Conservation (phyloP, 805 yeast genomes). For the Yarrowia sp. region DNA sequence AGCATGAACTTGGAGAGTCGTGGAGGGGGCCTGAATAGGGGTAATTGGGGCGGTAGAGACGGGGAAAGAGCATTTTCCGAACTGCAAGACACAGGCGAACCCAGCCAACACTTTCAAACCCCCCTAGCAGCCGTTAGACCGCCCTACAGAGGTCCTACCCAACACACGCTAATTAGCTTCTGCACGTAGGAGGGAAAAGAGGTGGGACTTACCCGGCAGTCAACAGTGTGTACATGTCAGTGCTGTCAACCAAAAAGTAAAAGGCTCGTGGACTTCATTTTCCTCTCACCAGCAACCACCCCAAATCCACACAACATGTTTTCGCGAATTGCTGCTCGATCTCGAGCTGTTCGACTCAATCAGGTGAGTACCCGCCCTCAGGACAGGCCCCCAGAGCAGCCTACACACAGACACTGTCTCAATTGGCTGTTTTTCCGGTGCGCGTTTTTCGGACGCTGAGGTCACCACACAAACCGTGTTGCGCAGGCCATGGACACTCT, state of each 20-base stretch:
- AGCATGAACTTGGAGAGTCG: background rate
- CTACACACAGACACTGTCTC: background rate
- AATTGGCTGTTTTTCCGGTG: conserved; percentile 19
- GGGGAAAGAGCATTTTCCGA: too few relatives aligned
- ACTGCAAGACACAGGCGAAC: too few relatives aligned
- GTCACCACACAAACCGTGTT: too few relatives aligned
- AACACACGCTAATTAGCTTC: conserved; percentile 5
- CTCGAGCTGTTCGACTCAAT: conserved; percentile 25
- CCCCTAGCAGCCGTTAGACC: too few relatives aligned
- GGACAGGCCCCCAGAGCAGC: background rate
- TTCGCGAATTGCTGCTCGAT: conserved; percentile 27
- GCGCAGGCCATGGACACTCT: too few relatives aligned
- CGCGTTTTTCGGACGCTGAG: conserved; percentile 25
- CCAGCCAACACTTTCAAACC: too few relatives aligned
- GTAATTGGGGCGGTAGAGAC: background rate
- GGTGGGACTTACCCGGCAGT: conserved; percentile 7
- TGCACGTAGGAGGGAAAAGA: background rate
- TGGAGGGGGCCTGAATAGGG: background rate
- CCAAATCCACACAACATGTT: conserved; percentile 18
- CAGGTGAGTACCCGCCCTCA: conserved; percentile 28
- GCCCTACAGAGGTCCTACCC: too few relatives aligned
- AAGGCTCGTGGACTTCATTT: conserved; percentile 24
- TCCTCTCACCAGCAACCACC: conserved; percentile 22
- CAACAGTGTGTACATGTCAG: conserved; percentile 22
- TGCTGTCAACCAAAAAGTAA: conserved; percentile 22